Conservation (phyloP, 108 stramenopile species). For the Pseudonitzschia multiseries region DNA sequence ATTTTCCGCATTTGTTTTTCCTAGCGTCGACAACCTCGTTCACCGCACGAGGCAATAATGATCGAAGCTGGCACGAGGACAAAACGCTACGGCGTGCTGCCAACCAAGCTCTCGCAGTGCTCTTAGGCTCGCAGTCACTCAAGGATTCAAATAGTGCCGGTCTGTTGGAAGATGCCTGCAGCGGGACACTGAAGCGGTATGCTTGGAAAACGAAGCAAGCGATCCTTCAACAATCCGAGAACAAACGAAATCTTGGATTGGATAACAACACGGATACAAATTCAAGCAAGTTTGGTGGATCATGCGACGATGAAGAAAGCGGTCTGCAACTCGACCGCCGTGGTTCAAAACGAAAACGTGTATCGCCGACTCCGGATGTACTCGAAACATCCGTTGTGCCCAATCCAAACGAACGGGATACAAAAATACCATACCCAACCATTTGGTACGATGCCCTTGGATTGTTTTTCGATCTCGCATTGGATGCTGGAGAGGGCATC, state of each 20-base stretch:
- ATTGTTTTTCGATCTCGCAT: neutral
- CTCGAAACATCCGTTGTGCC: neutral
- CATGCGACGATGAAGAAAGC: neutral
- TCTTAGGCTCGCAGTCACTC: neutral
- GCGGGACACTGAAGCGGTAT: neutral
- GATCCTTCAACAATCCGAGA: neutral
- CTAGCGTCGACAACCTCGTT: slow-evolving; percentile 1
- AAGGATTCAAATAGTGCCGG: neutral
- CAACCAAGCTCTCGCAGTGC: neutral
- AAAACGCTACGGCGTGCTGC: neutral
- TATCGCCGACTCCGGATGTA: neutral
- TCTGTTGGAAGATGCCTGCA: neutral
- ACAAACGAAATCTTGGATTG: neutral
- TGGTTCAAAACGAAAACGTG: slow-evolving; percentile 13
- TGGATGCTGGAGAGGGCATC: neutral
- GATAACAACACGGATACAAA: neutral
- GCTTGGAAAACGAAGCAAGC: neutral
- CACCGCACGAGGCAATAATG: neutral
- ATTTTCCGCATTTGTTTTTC: slow-evolving; percentile 4
- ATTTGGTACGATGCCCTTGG: slow-evolving; percentile 10
- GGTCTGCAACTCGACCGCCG: neutral
- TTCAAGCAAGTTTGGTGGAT: neutral
- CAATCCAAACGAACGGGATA: neutral
- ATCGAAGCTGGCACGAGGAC: neutral
- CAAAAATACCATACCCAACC: neutral